These are phyloP conservation scores for Euryodendron excelsum DNA, from an alignment of 148 eudicot species.

Conservation along the genomic window DNA sequence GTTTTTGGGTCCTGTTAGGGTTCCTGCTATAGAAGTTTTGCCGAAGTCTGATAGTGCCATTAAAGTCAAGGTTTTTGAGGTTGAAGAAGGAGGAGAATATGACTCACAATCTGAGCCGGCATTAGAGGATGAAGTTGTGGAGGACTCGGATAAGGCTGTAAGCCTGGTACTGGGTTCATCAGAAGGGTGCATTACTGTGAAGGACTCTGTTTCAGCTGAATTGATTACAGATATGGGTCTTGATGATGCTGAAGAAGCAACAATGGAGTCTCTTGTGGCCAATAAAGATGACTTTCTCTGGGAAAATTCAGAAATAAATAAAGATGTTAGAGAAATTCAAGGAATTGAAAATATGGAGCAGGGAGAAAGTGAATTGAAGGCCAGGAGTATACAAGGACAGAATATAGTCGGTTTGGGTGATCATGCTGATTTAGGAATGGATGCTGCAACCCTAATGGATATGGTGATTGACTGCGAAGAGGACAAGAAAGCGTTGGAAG, in stretches of 20 bases:
- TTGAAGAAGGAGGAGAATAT: slow-evolving; percentile 23
- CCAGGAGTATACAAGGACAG: background rate
- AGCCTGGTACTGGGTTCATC: background rate
- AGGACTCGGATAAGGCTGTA: no score
- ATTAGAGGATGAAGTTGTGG: slow-evolving; percentile 12
- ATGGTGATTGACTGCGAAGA: background rate
- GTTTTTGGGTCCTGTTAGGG: slow-evolving; percentile 22
- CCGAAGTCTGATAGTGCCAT: slow-evolving; percentile 23
- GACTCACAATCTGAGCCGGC: slow-evolving; percentile 17
- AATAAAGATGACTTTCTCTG: background rate
- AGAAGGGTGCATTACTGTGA: slow-evolving; percentile 5
- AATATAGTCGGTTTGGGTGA: slow-evolving; percentile 6
- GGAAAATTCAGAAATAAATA: slow-evolving; percentile 7
- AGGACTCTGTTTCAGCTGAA: slow-evolving; percentile 12
- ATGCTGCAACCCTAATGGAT: background rate
- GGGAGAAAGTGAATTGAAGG: background rate
- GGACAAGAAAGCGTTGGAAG: background rate
- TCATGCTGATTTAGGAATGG: no score
- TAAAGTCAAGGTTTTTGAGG: slow-evolving; percentile 23
- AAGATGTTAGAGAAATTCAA: slow-evolving; percentile 15
- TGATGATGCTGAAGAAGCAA: slow-evolving; percentile 7
- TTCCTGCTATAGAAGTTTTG: slow-evolving; percentile 20
- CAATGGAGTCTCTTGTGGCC: slow-evolving; percentile 6
- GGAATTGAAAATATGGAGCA: slow-evolving; percentile 9
- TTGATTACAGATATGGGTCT: slow-evolving; percentile 6